Evolutionary conservation across 441 rosid species (phyloP), one percentile per base, ranked within the genome.

Genomic region (Caryocar brasiliense): DNA sequence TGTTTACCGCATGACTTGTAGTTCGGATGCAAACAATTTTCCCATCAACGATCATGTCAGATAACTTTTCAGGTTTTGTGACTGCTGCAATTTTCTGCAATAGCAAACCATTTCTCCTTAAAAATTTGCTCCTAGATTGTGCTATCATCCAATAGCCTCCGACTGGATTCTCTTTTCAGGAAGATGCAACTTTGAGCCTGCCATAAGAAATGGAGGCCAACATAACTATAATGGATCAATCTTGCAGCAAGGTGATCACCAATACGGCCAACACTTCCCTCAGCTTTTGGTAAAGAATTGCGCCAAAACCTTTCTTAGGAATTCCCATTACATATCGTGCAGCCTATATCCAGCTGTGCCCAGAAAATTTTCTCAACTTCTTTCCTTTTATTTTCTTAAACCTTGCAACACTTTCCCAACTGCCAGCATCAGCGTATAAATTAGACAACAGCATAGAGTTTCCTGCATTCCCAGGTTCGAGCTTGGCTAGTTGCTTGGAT

Each of bases 391-490:
- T 57, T 59, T 70, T 85, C 73, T 82, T 87, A 58, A 72, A 56
- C 59, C 59, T 73, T 10, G 63, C 66, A 39, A 74, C 83, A 36
- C 58, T 56, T 34, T 50, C 77, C 88, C 84, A 78, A 38, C 70
- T 76, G 21, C 89, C 91, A 47, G 66, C 68, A 57, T 72, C 68
- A 38, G 88, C 93, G 43, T 83, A 77, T 47, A 91, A 52, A 64
- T 70, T 67, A 5, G 88, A 66, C 66, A 87, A 24, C 38, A 85
- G 62, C 66, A 71, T 44, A 14, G 55, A 65, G 47, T 81, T 82
- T 35, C 83, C 88, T 27, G 76, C 65, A 74, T 78, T 81, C 40
- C 36, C 68, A 18, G 95, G 98, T 62, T 91, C 93, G 14, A 91
- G 77, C 64, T 77, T 59, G n/a, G 67, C 61, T 54, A 91, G 67